phyloP scores from a whole-genome alignment of 345 rosid genomes.

The Citrus mangshanensis region DNA sequence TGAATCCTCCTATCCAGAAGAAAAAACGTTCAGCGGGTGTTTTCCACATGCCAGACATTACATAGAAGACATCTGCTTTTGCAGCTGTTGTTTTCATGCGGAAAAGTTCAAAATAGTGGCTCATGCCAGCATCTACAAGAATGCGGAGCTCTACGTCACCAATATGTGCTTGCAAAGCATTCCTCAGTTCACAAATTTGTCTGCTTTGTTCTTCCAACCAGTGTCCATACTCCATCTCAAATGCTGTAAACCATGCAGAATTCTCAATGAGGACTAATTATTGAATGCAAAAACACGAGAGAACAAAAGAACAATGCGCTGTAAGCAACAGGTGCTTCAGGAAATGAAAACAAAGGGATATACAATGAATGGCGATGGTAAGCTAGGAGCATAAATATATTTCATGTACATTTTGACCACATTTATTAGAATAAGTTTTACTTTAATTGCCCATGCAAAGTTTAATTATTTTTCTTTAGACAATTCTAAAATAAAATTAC shows the following conservation, averaged over 20 bases:
- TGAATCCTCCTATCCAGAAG: constrained; percentile 94
- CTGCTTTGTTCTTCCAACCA: constrained; percentile 84
- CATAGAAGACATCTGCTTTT: constrained; percentile 70
- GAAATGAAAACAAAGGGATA: neutral
- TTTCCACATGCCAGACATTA: constrained; percentile 90
- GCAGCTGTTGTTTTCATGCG: constrained; percentile 76
- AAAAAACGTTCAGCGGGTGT: constrained; percentile 87
- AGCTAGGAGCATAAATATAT: neutral
- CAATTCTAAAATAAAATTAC: no score
- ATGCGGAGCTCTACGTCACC: constrained; percentile 59
- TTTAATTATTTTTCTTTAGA: neutral
- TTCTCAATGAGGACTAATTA: constrained; percentile 3
- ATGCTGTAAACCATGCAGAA: constrained; percentile 58
- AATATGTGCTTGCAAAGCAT: constrained; percentile 55
- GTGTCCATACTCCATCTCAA: constrained; percentile 83
- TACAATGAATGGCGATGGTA: neutral
- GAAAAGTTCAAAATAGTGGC: constrained; percentile 80
- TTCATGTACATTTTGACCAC: neutral
- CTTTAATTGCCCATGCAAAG: neutral
- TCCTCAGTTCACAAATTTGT: constrained; percentile 56
- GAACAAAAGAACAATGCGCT: neutral
- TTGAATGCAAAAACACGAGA: constrained; percentile 6
- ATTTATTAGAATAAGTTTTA: no score
- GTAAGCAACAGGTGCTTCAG: neutral
- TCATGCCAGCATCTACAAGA: constrained; percentile 64